Evolutionary conservation across 768 basidiomycete genomes (phyloP).

Genomic region (Vararia minispora): DNA sequence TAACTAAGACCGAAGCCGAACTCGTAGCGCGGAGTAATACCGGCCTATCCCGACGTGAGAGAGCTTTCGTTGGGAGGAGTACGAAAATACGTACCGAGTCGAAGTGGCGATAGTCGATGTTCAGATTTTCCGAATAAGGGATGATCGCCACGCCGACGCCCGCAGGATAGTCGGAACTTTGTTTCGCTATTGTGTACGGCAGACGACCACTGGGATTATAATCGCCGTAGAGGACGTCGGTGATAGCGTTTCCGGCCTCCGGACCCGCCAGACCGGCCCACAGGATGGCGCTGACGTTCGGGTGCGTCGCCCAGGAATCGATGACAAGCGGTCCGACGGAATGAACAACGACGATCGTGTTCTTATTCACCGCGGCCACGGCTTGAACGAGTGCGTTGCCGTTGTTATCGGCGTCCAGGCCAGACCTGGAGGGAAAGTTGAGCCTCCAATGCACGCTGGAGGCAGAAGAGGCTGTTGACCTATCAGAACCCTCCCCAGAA

Average conservation of each 20-base stretch:
- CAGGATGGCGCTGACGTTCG: slow-evolving; percentile 52
- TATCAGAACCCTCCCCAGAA: slow-evolving; percentile 35
- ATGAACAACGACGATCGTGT: slow-evolving; percentile 71
- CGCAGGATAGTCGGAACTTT: slow-evolving; percentile 33
- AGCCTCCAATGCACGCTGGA: too few relatives aligned
- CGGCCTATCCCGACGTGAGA: slow-evolving; percentile 20
- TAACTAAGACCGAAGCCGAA: slow-evolving; percentile 72
- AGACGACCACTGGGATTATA: slow-evolving; percentile 40
- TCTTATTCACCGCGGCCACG: slow-evolving; percentile 56
- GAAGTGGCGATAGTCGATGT: slow-evolving; percentile 27
- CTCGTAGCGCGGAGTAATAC: slow-evolving; percentile 43
- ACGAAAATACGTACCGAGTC: slow-evolving; percentile 24
- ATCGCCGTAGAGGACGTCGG: slow-evolving; percentile 39
- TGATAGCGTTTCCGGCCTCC: slow-evolving; percentile 38
- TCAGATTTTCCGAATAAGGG: slow-evolving; percentile 28
- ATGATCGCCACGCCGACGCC: too few relatives aligned
- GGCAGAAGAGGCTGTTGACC: slow-evolving; percentile 27
- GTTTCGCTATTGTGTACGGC: slow-evolving; percentile 43
- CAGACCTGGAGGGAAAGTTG: slow-evolving; percentile 8
- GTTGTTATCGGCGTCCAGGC: slow-evolving; percentile 25
- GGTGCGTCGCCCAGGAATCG: slow-evolving; percentile 62
- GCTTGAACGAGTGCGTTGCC: slow-evolving; percentile 29
- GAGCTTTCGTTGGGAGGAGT: not conserved
- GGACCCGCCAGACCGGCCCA: slow-evolving; percentile 33
- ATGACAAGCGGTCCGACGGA: slow-evolving; percentile 58